These are phyloP conservation scores for Amorphotheca resinae DNA, from an alignment of 495 filamentous ascomycete genomes.

Conservation along the genomic window DNA sequence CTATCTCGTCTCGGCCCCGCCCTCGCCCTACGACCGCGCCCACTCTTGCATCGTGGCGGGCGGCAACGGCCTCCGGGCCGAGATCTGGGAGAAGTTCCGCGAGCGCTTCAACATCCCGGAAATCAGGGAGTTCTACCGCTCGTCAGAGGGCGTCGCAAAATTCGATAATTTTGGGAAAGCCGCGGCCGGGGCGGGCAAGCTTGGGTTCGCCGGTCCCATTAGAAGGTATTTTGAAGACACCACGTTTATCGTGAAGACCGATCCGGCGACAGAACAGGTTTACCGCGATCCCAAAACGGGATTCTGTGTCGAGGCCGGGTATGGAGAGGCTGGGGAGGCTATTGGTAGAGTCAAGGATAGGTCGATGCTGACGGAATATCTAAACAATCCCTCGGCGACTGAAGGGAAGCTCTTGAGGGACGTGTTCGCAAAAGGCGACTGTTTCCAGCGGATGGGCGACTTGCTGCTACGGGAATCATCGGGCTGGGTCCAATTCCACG, in stretches of 20 bases:
- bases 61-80: conserved; percentile 17
- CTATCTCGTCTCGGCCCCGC: conserved; percentile 16
- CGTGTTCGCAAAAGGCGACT: conserved; percentile 20
- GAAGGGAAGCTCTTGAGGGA: conserved; percentile 15
- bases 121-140: conserved; percentile 20
- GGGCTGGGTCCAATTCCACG: conserved; percentile 21
- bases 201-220: conserved; percentile 18
- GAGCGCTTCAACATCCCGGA: conserved; percentile 15
- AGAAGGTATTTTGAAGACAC: conserved; percentile 16
- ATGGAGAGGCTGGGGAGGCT: conserved; percentile 17
- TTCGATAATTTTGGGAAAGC: conserved; percentile 17
- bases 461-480: conserved; percentile 12
- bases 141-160: conserved; percentile 19
- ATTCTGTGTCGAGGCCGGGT: conserved; percentile 12
- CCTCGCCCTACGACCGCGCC: conserved; percentile 9
- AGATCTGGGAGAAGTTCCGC: conserved; percentile 22
- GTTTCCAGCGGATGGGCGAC: conserved; percentile 19
- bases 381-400: conserved; percentile 16
- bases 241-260: conserved; percentile 14
- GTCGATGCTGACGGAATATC: conserved; percentile 20
- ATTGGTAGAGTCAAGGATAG: conserved; percentile 20
- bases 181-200: conserved; percentile 14
- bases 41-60: conserved; percentile 18
- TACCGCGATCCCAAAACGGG: conserved; percentile 18
- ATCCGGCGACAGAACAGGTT: conserved; percentile 9